A percentile compares a stretch with the other conserved stretches of the same genome.
These are phyloP conservation scores for Neoboletus brunneissimus DNA, from an alignment of 768 basidiomycete genomes.

Conservation along the genomic window DNA sequence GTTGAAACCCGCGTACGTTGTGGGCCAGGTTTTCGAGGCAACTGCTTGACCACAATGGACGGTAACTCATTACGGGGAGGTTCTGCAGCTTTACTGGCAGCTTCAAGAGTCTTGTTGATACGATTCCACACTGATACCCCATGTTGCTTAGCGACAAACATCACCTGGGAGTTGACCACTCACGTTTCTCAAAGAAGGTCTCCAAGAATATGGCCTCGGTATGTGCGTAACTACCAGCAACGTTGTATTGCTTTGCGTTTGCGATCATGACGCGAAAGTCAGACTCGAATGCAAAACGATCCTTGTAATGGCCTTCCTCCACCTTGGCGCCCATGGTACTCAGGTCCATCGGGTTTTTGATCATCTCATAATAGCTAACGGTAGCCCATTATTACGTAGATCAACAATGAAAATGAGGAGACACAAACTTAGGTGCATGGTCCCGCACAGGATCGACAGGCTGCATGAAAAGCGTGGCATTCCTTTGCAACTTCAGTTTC, in stretches of 20 bases:
- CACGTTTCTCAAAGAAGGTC: slow-evolving; percentile 82
- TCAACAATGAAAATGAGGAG: background rate
- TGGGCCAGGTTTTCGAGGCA: slow-evolving; percentile 17
- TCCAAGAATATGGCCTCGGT: slow-evolving; percentile 76
- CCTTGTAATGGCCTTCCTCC: slow-evolving; percentile 80
- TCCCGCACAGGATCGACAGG: slow-evolving; percentile 98
- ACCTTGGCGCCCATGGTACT: slow-evolving; percentile 86
- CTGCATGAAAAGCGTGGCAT: slow-evolving; percentile 69
- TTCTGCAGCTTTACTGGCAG: slow-evolving; percentile 46
- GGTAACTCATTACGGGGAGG: slow-evolving; percentile 25
- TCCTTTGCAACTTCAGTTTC: slow-evolving; percentile 76
- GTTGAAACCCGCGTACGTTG: slow-evolving; percentile 11
- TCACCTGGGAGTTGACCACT: slow-evolving; percentile 29
- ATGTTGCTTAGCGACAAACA: slow-evolving; percentile 7
- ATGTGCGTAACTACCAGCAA: slow-evolving; percentile 64
- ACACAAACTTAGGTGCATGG: slow-evolving; percentile 72
- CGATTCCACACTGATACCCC: slow-evolving; percentile 72
- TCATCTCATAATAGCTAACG: slow-evolving; percentile 80
- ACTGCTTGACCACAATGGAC: slow-evolving; percentile 24
- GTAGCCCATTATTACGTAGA: background rate
- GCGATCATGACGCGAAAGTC: slow-evolving; percentile 87
- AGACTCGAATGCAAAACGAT: slow-evolving; percentile 76
- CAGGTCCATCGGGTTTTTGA: slow-evolving; percentile 94
- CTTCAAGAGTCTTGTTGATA: slow-evolving; percentile 80
- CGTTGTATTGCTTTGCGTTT: slow-evolving; percentile 88